Base-by-base conservation (phyloP, 768 basidiomycete species). In the Scleroderma citrinum region DNA sequence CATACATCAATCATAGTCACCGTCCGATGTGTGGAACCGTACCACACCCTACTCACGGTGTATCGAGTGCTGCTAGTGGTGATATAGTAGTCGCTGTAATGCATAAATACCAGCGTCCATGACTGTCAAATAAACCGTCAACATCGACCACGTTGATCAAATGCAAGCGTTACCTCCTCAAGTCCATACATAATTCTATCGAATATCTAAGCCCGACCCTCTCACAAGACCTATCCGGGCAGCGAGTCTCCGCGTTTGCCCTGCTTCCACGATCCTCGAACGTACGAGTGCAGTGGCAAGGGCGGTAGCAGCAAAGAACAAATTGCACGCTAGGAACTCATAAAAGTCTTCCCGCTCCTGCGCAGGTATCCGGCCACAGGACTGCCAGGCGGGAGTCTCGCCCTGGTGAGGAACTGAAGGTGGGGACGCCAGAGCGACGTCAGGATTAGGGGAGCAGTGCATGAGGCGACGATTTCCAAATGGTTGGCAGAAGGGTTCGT, bases 401-500 rank as follows among this genome's bases (percentile, higher is more conserved):
- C 81, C 82, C 29, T 57, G 58, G 10, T 34, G 38, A 7, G 51
- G 24, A 7, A 42, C 17, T 26, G 17, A 7, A 56, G 59, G 47
- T 50, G 50, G 49, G 49, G 51, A n/a, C n/a, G n/a, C n/a, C n/a
- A n/a, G n/a, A n/a, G n/a, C n/a, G n/a, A 17, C 62, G 57, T 39
- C 47, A 59, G 51, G 29, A 56, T 64, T 56, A 51, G 60, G 62
- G 20, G 79, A 61, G 52, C 93, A 97, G 62, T 93, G 93, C 73
- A 94, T 76, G 35, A 92, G 76, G 17, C 89, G 82, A 20, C 94
- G 82, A 68, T 94, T 94, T 45, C 94, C 94, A 62, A 92, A 95
- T n/a, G 94, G 93, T 61, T 89, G 83, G 69, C 93, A 97, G 67
- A 87, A 95, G 2, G 93, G 92, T 70, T 93, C 81, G 58, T 83